These are phyloP conservation scores for Diutina catenulata DNA, from an alignment of 1,139 yeast species.

Conservation along the genomic window DNA sequence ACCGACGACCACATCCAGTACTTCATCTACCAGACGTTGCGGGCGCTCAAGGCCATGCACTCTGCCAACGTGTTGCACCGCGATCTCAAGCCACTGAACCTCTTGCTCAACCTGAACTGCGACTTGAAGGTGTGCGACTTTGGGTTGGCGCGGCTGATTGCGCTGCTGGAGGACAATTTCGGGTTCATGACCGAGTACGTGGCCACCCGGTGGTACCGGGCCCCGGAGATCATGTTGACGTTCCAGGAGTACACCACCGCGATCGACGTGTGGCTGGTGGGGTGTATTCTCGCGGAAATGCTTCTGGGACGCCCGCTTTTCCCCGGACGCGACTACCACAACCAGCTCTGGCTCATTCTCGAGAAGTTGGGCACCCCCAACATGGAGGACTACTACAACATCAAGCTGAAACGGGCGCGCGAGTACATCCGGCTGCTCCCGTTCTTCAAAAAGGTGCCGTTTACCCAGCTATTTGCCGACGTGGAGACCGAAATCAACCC, in stretches of 20 bases:
- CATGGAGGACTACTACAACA: conserved; percentile 67
- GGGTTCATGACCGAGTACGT: conserved; percentile 92
- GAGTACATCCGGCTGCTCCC: conserved; percentile 76
- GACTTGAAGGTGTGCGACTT: conserved; percentile 92
- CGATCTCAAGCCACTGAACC: conserved; percentile 84
- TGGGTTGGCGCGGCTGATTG: conserved; percentile 65
- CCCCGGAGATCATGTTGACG: conserved; percentile 94
- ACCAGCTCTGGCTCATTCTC: conserved; percentile 77
- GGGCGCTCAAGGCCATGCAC: conserved; percentile 87
- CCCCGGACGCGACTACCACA: conserved; percentile 91
- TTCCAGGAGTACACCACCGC: conserved; percentile 90
- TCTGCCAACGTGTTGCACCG: conserved; percentile 86
- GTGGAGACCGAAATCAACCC: conserved; percentile 32
- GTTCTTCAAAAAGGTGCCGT: conserved; percentile 43
- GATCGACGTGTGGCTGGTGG: conserved; percentile 94
- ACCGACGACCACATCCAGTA: conserved; percentile 92
- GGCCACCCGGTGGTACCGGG: conserved; percentile 95
- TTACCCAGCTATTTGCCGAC: conserved; percentile 32
- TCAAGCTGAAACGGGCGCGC: conserved; percentile 75
- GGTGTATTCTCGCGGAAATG: conserved; percentile 93
- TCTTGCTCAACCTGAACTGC: conserved; percentile 81
- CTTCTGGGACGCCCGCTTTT: conserved; percentile 75
- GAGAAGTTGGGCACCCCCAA: conserved; percentile 86
- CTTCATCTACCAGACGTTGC: conserved; percentile 78
- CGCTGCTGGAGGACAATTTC: conserved; percentile 36